Evolutionary conservation across 768 basidiomycete species (phyloP).

Genomic region (Russula dissimulans): DNA sequence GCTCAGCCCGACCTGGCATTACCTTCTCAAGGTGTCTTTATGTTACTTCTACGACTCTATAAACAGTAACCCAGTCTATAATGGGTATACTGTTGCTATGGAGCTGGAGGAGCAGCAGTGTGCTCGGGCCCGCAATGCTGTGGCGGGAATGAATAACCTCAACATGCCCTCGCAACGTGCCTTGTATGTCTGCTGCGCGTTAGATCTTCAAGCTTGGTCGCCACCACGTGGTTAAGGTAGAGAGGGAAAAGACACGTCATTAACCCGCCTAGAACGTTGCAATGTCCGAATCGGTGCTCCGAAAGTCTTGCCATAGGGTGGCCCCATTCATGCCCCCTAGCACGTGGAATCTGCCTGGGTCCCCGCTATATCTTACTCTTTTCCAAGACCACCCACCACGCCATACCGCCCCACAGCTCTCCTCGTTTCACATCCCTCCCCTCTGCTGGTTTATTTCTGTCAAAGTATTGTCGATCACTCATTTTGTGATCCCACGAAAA

Average conservation of each 20-base stretch:
- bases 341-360: not conserved
- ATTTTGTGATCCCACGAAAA: not conserved
- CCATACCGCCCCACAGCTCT: not conserved
- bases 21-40: no score
- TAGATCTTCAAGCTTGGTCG: not conserved
- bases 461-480: not conserved
- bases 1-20: not conserved
- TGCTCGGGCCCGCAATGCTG: not conserved
- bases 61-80: no score
- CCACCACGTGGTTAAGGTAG: not conserved
- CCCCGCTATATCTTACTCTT: not conserved
- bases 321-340: not conserved
- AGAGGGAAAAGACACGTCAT: not conserved
- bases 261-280: not conserved
- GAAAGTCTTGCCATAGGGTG: not conserved
- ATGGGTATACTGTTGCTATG: not conserved
- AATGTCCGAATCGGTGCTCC: not conserved
- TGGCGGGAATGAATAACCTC: not conserved
- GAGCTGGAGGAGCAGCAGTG: not conserved
- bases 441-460: not conserved
- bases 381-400: not conserved
- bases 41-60: no score
- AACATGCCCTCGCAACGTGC: not conserved
- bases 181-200: not conserved
- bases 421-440: not conserved